Percentiles rank a stretch among this genome's conserved stretches.
phyloP scores from a whole-genome alignment of 1,284 basidiomycete species.

The Marasmius sp. region DNA sequence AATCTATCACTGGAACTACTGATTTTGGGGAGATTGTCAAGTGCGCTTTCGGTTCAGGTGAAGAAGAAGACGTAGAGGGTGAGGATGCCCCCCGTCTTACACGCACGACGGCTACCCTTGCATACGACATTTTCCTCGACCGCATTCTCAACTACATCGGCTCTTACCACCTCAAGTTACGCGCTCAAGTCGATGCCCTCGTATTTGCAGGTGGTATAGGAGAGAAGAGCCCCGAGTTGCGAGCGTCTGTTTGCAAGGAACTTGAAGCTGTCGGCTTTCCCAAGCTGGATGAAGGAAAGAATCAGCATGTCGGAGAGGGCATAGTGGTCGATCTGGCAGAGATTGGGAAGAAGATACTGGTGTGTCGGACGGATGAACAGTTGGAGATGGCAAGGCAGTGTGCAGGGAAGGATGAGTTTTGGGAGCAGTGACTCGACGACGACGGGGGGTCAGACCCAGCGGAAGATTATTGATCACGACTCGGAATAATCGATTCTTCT shows the following conservation, averaged over 20 bases:
- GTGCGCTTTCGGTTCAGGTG: slow-evolving; percentile 24
- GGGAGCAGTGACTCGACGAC: slow-evolving; percentile 18
- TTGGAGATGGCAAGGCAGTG: slow-evolving; percentile 69
- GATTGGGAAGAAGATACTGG: slow-evolving; percentile 41
- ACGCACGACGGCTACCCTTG: slow-evolving; percentile 35
- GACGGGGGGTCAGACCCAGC: not conserved
- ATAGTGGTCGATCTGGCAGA: slow-evolving; percentile 46
- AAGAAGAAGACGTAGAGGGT: slow-evolving; percentile 31
- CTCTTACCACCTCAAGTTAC: slow-evolving; percentile 73
- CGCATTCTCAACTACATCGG: slow-evolving; percentile 72
- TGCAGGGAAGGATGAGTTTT: slow-evolving; percentile 40
- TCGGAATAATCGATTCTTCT: too few species aligned
- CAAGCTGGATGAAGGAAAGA: slow-evolving; percentile 44
- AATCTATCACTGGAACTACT: slow-evolving; percentile 75
- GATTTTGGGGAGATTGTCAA: slow-evolving; percentile 69
- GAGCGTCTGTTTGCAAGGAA: slow-evolving; percentile 54
- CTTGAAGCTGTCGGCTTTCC: slow-evolving; percentile 63
- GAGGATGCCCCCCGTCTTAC: not conserved
- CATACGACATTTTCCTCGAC: slow-evolving; percentile 77
- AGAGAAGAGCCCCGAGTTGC: slow-evolving; percentile 64
- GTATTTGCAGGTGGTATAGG: slow-evolving; percentile 89
- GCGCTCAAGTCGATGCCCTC: slow-evolving; percentile 68
- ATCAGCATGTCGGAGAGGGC: slow-evolving; percentile 32
- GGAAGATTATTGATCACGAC: not conserved
- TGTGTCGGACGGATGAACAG: slow-evolving; percentile 69